Evolutionary conservation across 768 basidiomycete genomes (phyloP).

Genomic region (Stropharia rugosoannulata): DNA sequence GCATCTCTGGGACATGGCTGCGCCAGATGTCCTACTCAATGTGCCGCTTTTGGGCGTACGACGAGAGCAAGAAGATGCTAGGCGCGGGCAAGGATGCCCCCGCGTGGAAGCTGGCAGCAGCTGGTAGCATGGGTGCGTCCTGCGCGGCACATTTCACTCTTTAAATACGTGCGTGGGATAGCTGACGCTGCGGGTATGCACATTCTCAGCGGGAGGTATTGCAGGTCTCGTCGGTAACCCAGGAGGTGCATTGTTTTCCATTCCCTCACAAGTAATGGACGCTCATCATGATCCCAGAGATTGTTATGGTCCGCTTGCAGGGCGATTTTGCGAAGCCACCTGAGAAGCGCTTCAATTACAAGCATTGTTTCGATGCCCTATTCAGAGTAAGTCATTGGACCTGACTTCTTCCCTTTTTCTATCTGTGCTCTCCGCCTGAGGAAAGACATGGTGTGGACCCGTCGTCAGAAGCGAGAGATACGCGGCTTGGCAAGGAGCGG

Average conservation of each 20-base stretch:
- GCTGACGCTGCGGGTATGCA: not conserved
- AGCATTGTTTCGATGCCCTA: conserved; percentile 85
- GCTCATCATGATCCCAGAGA: conserved; percentile 44
- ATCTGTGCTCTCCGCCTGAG: too few species aligned
- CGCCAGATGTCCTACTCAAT: conserved; percentile 92
- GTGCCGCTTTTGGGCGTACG: conserved; percentile 94
- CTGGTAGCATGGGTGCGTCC: conserved; percentile 82
- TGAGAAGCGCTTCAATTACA: conserved; percentile 88
- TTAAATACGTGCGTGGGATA: not conserved
- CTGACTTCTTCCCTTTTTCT: not conserved
- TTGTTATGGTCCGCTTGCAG: conserved; percentile 87
- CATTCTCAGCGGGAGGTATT: conserved; percentile 70
- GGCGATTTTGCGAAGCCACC: conserved; percentile 88
- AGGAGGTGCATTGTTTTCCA: conserved; percentile 49
- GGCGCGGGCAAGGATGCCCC: conserved; percentile 72
- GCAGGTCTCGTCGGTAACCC: conserved; percentile 91
- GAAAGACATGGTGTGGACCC: too few species aligned
- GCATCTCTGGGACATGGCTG: conserved; percentile 86
- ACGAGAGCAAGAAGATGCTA: conserved; percentile 71
- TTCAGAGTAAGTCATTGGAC: conserved; percentile 61
- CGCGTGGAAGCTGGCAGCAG: conserved; percentile 77
- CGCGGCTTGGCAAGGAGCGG: too few species aligned
- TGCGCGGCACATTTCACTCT: not conserved
- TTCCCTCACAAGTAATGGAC: not conserved
- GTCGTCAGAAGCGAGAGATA: too few species aligned